These are phyloP conservation scores for Saccharomycopsis sp. DNA, from an alignment of 805 yeast genomes.

Conservation along the genomic window DNA sequence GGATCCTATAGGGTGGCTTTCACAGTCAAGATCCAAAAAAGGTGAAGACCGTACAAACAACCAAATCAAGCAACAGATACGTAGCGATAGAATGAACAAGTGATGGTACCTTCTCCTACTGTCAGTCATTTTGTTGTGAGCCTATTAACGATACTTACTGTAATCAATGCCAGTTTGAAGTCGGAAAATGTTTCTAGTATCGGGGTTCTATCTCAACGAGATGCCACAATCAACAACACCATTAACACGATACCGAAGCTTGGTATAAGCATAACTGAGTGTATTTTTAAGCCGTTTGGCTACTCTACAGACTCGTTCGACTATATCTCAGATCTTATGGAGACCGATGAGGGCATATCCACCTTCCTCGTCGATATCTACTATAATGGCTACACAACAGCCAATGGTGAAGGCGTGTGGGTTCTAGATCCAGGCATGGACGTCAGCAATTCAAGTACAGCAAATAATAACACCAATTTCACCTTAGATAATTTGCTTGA, in stretches of 20 bases:
- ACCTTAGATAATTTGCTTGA: background rate
- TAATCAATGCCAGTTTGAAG: background rate
- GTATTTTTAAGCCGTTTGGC: constrained; percentile 27
- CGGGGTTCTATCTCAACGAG: background rate
- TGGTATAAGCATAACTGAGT: constrained; percentile 29
- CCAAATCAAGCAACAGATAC: too few relatives aligned
- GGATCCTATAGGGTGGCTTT: too few relatives aligned
- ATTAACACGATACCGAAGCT: constrained; percentile 28
- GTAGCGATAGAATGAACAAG: too few relatives aligned
- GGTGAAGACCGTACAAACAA: background rate
- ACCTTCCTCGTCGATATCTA: constrained; percentile 39
- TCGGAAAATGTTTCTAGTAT: background rate
- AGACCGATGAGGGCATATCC: constrained; percentile 28
- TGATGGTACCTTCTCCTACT: too few relatives aligned
- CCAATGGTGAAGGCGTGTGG: background rate
- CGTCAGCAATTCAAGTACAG: background rate
- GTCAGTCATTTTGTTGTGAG: too few relatives aligned
- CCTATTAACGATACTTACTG: too few relatives aligned
- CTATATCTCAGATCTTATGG: constrained; percentile 24
- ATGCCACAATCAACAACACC: constrained; percentile 22
- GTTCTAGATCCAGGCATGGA: background rate
- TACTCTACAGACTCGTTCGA: constrained; percentile 26
- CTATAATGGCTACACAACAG: constrained; percentile 34
- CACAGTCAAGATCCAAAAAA: background rate
- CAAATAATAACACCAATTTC: constrained; percentile 17